Percentiles rank a stretch among this genome's conserved stretches.
Evolutionary conservation across 768 basidiomycete genomes (phyloP).

Genomic region (Collybia sordida): DNA sequence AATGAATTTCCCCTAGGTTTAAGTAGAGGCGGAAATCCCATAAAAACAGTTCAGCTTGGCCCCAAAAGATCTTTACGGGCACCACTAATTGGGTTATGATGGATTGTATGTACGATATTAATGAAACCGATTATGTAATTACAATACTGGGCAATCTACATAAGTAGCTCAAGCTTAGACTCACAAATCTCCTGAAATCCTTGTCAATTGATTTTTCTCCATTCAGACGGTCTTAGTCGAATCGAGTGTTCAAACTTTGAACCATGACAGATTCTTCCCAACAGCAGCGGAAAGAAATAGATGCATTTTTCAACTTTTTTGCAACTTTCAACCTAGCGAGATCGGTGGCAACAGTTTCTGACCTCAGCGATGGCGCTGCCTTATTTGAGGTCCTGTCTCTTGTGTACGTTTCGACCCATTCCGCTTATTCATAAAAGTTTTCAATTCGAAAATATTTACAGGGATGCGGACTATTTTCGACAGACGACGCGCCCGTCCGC

Average conservation of each 20-base stretch:
- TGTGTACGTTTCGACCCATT: conserved; percentile 53
- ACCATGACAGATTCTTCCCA: conserved; percentile 33
- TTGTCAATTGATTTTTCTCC: too few species aligned
- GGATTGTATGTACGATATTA: too few species aligned
- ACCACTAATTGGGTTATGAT: neutral
- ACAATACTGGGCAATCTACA: too few species aligned
- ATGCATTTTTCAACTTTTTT: conserved; percentile 83
- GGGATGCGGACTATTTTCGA: conserved; percentile 80
- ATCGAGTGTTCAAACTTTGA: too few species aligned
- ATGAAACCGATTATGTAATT: too few species aligned
- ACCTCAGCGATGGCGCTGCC: conserved; percentile 79
- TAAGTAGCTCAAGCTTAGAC: too few species aligned
- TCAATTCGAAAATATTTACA: conserved; percentile 26
- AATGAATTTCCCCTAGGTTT: conserved; percentile 32
- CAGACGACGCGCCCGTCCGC: conserved; percentile 54
- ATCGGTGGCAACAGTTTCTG: conserved; percentile 58
- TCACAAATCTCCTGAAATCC: too few species aligned
- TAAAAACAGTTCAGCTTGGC: conserved; percentile 35
- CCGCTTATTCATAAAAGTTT: neutral
- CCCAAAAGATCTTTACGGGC: conserved; percentile 25
- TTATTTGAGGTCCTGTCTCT: conserved; percentile 73
- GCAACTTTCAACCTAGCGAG: conserved; percentile 67
- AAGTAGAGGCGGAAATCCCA: conserved; percentile 35
- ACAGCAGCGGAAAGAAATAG: conserved; percentile 57
- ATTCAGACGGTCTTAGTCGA: too few species aligned